Base-by-base conservation (phyloP, 768 basidiomycete genomes). In the Gyrodon lividus region DNA sequence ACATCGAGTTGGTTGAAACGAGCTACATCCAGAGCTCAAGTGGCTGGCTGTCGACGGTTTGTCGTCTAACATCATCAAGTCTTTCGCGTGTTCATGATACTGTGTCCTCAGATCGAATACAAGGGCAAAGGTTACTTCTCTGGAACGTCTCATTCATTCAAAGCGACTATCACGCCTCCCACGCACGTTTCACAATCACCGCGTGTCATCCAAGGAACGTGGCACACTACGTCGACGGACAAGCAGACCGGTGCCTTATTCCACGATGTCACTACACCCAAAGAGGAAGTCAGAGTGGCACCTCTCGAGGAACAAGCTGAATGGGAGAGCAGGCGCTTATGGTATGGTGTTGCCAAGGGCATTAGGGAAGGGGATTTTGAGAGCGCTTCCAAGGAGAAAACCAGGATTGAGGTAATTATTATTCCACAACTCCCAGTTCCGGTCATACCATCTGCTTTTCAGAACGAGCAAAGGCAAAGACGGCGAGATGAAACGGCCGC, bases 41-140 rank as follows among this genome's bases (percentile, higher is more conserved):
- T 19, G 86, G 86, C 16, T 86, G 74, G 73, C 64, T 77, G 20
- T 76, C 80, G 9, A 73, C 74, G 53, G 81, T 83, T 58, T 50
- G 76, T 52, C 34, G 22, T 6, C 20, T 19, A 1, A 28, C 20
- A 14, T 2, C 5, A 19, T 40, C 24, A 7, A n/a, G 28, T 7
- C 35, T 41, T n/a, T 2, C 20, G 40, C 26, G 34, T 58, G 26
- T 75, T 56, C 73, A 79, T 46, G 73, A 71, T 26, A 70, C 72
- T 12, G 69, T 67, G 50, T 63, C 72, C 48, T 66, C 63, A 78
- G 67, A 86, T 98, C 68, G 92, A 96, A 58, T 98, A 96, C 78
- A 92, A 93, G 66, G 96, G 95, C 69, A 92, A 92, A 64, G 96
- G 95, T 23, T 98, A 95, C 74, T 92, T 98, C 67, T 82, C 84